Evolutionary conservation across 176 grass and related monocot species (phyloP).

Genomic region (Echinochloa phyllopogon): DNA sequence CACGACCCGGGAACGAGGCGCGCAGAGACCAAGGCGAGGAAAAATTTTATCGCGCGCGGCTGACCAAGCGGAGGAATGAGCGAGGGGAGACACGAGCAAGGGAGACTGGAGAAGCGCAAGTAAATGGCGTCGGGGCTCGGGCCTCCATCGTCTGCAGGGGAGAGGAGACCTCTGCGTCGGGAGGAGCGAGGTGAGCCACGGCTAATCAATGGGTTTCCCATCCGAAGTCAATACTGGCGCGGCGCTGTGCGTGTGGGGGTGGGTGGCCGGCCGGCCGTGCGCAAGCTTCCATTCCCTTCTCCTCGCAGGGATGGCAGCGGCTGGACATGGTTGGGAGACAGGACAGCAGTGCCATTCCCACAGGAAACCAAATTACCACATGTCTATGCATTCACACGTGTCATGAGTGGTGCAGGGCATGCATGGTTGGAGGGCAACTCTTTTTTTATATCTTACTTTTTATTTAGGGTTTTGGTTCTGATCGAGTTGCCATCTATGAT

Average conservation of each 20-base stretch:
- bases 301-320: background rate
- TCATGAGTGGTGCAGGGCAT: background rate
- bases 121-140: conserved; percentile 41
- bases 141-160: background rate
- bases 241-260: too few species aligned
- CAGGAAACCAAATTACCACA: conserved; percentile 11
- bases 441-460: background rate
- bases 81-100: conserved; percentile 51
- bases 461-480: too few species aligned
- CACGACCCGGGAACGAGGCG: conserved; percentile 8
- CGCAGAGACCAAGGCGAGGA: background rate
- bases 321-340: conserved; percentile 15
- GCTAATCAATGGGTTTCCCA: conserved; percentile 27
- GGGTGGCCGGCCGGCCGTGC: conserved; percentile 3
- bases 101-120: conserved; percentile 44
- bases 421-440: too few species aligned
- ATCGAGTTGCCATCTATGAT: too few species aligned
- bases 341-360: background rate
- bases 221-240: conserved; percentile 37
- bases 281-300: conserved; percentile 43
- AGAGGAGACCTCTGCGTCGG: conserved; percentile 30
- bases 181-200: background rate
- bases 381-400: background rate
- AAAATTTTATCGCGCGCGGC: conserved; percentile 2
- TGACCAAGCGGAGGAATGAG: conserved; percentile 31